Percentiles rank a stretch among this genome's conserved stretches.
These are phyloP conservation scores for Annona cherimola DNA, from an alignment of 164 flowering plant genomes.

Conservation along the genomic window DNA sequence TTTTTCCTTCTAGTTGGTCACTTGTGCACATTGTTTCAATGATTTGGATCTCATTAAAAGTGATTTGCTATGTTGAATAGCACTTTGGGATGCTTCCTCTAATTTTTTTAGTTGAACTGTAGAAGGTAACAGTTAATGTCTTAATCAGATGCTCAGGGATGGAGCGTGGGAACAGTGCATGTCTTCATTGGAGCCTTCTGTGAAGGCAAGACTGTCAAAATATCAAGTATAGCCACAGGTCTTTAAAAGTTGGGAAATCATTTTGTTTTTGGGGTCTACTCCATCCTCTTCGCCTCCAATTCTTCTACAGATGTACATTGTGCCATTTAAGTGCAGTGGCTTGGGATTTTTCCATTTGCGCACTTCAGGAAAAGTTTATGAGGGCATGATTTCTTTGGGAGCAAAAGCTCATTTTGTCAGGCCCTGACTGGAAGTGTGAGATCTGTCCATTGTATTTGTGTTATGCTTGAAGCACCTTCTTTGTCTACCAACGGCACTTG, in stretches of 20 bases:
- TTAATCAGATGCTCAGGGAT: slow-evolving; percentile 67
- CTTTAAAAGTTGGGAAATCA: not conserved
- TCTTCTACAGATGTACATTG: slow-evolving; percentile 10
- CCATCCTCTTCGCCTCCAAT: slow-evolving; percentile 7
- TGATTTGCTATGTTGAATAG: not conserved
- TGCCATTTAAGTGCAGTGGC: not conserved
- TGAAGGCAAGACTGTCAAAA: slow-evolving; percentile 65
- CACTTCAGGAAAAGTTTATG: slow-evolving; percentile 8
- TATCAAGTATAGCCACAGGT: slow-evolving; percentile 48
- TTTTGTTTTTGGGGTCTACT: slow-evolving; percentile 10
- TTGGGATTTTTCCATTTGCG: slow-evolving; percentile 6
- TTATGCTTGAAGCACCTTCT: slow-evolving; percentile 1
- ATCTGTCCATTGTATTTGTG: no score
- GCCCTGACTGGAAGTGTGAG: not conserved
- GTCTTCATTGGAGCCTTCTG: slow-evolving; percentile 78
- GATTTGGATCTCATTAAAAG: not conserved
- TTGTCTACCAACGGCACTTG: not conserved
- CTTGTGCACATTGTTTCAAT: not conserved
- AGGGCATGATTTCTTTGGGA: slow-evolving; percentile 9
- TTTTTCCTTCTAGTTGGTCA: not conserved
- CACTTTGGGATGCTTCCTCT: not conserved
- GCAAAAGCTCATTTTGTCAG: not conserved
- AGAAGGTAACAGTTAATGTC: not conserved
- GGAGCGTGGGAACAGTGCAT: slow-evolving; percentile 97
- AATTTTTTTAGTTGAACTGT: not conserved